Evolutionary conservation across 768 basidiomycete genomes (phyloP), one percentile per base, ranked within the genome.

Genomic region (Serpula lacrymans): DNA sequence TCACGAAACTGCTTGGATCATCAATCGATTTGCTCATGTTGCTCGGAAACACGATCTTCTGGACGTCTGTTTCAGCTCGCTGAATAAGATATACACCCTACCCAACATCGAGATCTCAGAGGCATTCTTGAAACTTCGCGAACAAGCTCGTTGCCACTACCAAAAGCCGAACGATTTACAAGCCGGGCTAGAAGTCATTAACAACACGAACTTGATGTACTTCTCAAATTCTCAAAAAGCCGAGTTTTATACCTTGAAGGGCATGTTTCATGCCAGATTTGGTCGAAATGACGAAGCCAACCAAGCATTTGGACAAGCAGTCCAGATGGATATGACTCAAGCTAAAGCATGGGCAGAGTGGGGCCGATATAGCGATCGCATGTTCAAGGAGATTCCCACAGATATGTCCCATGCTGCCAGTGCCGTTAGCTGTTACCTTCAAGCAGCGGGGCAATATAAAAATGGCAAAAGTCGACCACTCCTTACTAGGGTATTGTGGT

Each of bases 31-130:
- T 57, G 96, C 96, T 7, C 95, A 99, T 64, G 93, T 97, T 40
- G 96, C 96, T 16, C 78, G 96, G 43, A 95, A 98, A 64, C 96
- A 99, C 56, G 88, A 94, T 46, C 75, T 99, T 6, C 74, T 94
- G 32, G 96, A 99, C 34, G 96, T 96, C 28, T 98, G 96, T 69
- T 91, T 90, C 66, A 88, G 77, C 5, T 88, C 88, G 2, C 73
- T 99, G 54, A 93, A 87, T 62, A 97, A 93, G 67, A 99, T 99
- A 49, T 99, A 99, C 64, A 94, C 92, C 0, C 72, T 99, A 14
- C 96, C 96, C 16, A 99, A 99, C 59, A 99, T 99, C 63, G 96
- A 99, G 67, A 99, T 99, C 46, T 95, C 96, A 3, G 96, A 99
- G 60, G 96, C 96, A 1, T 99, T 99, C 73, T 72, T 99, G 43